A percentile compares a stretch with the other conserved stretches of the same genome.
Conservation (phyloP, 192 early-diverging fungal species). For the Diversispora eburnea region DNA sequence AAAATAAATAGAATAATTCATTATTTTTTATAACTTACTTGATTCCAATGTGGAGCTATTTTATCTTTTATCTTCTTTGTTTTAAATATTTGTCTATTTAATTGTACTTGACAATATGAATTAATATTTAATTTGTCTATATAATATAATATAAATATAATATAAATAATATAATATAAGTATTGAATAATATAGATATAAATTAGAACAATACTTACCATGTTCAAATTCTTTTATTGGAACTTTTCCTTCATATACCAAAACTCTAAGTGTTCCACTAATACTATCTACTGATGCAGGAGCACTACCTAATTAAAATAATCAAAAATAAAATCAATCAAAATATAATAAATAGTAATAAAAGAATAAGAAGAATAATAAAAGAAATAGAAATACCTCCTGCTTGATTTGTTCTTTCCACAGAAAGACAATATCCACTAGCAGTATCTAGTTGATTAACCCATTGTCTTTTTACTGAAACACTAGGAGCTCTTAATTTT, state of each 20-base stretch:
- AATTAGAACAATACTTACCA: not conserved
- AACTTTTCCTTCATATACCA: slow-evolving; percentile 4
- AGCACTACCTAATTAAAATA: not conserved
- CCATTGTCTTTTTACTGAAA: slow-evolving; percentile 25
- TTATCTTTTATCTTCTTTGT: slow-evolving; percentile 19
- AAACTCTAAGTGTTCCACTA: slow-evolving; percentile 18
- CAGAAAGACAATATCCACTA: slow-evolving; percentile 8
- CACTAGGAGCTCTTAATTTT: slow-evolving; percentile 9
- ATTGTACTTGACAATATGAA: slow-evolving; percentile 20
- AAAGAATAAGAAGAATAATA: not conserved
- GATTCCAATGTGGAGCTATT: slow-evolving; percentile 22
- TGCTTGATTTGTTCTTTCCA: slow-evolving; percentile 9
- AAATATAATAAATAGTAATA: not conserved
- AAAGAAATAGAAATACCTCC: not conserved
- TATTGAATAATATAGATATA: not conserved
- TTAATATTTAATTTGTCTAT: not conserved
- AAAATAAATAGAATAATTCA: not conserved
- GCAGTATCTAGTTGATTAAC: slow-evolving; percentile 27
- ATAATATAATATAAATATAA: not conserved
- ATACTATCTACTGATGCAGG: not conserved
- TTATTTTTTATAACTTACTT: slow-evolving; percentile 3
- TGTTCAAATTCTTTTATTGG: not conserved
- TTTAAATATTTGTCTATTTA: slow-evolving; percentile 27
- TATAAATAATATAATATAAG: not conserved
- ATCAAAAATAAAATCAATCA: not conserved